These are phyloP conservation scores for Blastocystis sp. DNA, from an alignment of 352 stramenopile genomes.

Conservation along the genomic window DNA sequence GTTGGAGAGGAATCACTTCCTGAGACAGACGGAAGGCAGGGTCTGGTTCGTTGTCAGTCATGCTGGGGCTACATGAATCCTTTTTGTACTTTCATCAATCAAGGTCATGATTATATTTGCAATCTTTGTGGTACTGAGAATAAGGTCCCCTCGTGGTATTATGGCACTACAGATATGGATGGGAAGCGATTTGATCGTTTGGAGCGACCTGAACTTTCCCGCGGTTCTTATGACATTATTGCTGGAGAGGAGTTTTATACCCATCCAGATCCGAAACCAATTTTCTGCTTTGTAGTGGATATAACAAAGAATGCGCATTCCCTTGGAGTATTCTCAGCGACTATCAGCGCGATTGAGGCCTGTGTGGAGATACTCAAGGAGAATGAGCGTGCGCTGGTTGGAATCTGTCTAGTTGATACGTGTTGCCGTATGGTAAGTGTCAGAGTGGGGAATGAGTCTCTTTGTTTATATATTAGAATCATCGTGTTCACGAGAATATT, in stretches of 20 bases:
- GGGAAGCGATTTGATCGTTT: slow-evolving; percentile 19
- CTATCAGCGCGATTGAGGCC: not conserved
- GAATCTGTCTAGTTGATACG: slow-evolving; percentile 54
- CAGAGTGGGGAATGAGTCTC: too few relatives aligned
- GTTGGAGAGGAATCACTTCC: slow-evolving; percentile 7
- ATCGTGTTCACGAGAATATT: slow-evolving; percentile 10
- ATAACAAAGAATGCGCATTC: not conserved
- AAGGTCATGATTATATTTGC: slow-evolving; percentile 14
- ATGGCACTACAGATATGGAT: not conserved
- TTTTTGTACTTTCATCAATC: slow-evolving; percentile 3
- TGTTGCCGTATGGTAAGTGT: not conserved
- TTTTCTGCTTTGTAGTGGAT: slow-evolving; percentile 61
- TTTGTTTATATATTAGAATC: slow-evolving; percentile 7
- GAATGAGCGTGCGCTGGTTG: not conserved
- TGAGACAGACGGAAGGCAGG: not conserved
- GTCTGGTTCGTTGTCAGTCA: slow-evolving; percentile 31
- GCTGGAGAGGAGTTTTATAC: slow-evolving; percentile 31
- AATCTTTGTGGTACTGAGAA: slow-evolving; percentile 57
- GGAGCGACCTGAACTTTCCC: slow-evolving; percentile 59
- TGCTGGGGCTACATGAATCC: slow-evolving; percentile 64
- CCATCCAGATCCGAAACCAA: not conserved
- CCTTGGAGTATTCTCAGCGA: slow-evolving; percentile 16
- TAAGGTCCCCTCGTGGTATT: slow-evolving; percentile 31
- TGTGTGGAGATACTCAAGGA: slow-evolving; percentile 33
- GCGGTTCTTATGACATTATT: not conserved